Conservation (phyloP, 208 protist genomes). For the Histomonas meleagridis region DNA sequence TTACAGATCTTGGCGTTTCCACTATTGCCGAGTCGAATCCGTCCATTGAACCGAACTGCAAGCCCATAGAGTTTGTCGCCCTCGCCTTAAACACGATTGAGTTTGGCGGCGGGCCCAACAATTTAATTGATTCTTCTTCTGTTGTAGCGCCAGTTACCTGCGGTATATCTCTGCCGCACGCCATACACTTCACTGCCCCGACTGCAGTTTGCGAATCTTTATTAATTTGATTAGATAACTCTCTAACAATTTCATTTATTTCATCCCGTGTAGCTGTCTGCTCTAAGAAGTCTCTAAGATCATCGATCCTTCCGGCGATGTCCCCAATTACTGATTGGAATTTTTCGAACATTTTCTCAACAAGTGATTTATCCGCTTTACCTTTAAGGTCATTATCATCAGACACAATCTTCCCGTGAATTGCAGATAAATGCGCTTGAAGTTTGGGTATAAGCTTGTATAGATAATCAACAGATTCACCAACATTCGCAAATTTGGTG, state of each 20-base stretch:
- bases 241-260: slow-evolving; percentile 19
- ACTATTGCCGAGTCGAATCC: slow-evolving; percentile 5
- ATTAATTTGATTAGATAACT: background rate
- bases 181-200: background rate
- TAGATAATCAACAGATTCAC: slow-evolving; percentile 14
- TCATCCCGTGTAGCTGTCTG: slow-evolving; percentile 30
- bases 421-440: slow-evolving; percentile 12
- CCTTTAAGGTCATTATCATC: background rate
- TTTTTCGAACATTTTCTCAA: slow-evolving; percentile 35
- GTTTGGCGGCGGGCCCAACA: background rate
- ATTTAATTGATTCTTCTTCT: background rate
- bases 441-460: background rate
- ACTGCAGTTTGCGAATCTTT: background rate
- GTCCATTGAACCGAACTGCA: background rate
- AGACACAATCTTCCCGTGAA: background rate
- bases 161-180: slow-evolving; percentile 14
- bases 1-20: background rate
- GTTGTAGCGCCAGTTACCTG: slow-evolving; percentile 6
- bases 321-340: slow-evolving; percentile 23
- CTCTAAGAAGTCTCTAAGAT: background rate
- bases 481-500: background rate
- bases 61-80: background rate
- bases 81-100: background rate
- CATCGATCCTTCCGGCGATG: background rate
- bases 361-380: slow-evolving; percentile 25